Percentiles rank a stretch among this genome's conserved stretches.
Evolutionary conservation across 2,329 filamentous ascomycete species (phyloP).

Genomic region (Exserohilum rostratum): DNA sequence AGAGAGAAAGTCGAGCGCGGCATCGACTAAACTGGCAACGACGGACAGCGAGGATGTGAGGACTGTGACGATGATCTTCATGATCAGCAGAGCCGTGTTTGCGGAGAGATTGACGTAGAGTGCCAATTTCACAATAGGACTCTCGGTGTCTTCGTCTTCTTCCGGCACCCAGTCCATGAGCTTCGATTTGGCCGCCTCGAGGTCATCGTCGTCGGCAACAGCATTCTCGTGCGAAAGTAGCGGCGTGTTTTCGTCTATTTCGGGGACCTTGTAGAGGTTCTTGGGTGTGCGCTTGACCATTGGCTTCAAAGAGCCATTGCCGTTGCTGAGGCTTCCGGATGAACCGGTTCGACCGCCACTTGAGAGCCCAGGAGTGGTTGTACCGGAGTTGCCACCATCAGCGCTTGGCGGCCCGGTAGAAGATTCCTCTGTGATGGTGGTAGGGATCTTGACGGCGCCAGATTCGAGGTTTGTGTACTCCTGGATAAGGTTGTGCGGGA

Average conservation of each 20-base stretch:
- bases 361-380: conserved; percentile 21
- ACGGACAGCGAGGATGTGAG: conserved; percentile 83
- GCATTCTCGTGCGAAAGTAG: conserved; percentile 55
- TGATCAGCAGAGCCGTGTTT: conserved; percentile 74
- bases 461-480: conserved; percentile 76
- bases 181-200: conserved; percentile 54
- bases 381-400: conserved; percentile 17
- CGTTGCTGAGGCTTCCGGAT: conserved; percentile 32
- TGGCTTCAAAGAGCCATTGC: conserved; percentile 31
- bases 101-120: conserved; percentile 86
- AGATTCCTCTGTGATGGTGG: conserved; percentile 76
- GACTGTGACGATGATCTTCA: conserved; percentile 78
- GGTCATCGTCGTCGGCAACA: conserved; percentile 46
- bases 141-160: conserved; percentile 75
- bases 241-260: conserved; percentile 69
- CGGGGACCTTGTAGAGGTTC: conserved; percentile 76
- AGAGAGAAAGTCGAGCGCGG: conserved; percentile 78
- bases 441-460: conserved; percentile 67
- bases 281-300: conserved; percentile 68
- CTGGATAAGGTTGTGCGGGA: conserved; percentile 90
- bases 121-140: conserved; percentile 79
- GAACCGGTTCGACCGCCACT: conserved; percentile 17
- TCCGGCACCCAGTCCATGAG: conserved; percentile 71
- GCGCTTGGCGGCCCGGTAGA: conserved; percentile 23
- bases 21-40: conserved; percentile 78